Evolutionary conservation across 257 asterid species (phyloP), one percentile per base, ranked within the genome.

Genomic region (Ocimum tenuiflorum): DNA sequence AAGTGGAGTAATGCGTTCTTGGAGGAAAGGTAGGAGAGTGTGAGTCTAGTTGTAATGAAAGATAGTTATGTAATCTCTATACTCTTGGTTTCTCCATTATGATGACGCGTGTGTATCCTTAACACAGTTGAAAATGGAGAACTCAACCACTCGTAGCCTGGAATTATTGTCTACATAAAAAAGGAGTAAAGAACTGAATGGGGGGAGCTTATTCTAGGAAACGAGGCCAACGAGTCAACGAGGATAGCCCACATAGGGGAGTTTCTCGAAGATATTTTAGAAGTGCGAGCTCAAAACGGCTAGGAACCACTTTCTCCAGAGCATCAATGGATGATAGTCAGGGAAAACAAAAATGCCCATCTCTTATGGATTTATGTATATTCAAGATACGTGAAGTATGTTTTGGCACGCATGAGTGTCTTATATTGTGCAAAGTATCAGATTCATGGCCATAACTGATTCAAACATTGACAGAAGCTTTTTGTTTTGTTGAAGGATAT

Each of bases 131-230:
- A 63, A n/a, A 47, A 35, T 62, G 70, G 45, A 29, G 31, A n/a
- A 60, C 42, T n/a, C 27, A 23, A 10, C 43, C 50, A 33, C 57
- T 59, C 14, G 11, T 53, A 63, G 70, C 19, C 49, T 13, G 50
- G 54, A 48, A 39, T 35, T 31, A 31, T 64, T 61, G 38, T 54
- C 58, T 54, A 49, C 0, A 4, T 60, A 47, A 63, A 54, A 57
- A 15, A 19, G 31, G 18, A 67, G 50, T n/a, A 4, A 27, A 60
- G 57, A n/a, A 31, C 19, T 45, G 65, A 68, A 91, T 91, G 97
- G 97, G 97, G 61, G 91, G 90, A 74, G 95, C 85, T 74, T 91
- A 96, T 82, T 91, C 97, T 18, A 82, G 95, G 77, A 91, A 91
- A 82, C 87, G 82, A 51, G 91, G 77, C 83, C 95, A 83, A 67